Conservation (phyloP, 2,329 filamentous ascomycete species). For the Colletotrichum sp. region DNA sequence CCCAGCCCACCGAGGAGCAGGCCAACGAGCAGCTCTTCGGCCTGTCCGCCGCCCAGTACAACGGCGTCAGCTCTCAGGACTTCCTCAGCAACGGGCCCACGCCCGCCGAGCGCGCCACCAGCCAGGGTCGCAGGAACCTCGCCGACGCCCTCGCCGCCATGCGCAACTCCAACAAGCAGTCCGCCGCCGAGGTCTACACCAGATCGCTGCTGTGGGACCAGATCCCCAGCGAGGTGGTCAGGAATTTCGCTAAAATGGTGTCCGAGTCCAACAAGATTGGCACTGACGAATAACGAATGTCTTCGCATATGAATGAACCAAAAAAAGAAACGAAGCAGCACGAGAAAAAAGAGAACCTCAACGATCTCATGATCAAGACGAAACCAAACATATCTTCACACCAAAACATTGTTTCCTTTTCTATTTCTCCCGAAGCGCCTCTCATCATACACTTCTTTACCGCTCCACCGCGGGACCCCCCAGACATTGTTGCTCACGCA, state of each 20-base stretch:
- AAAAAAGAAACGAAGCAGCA: slow-evolving; percentile 14
- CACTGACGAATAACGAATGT: slow-evolving; percentile 38
- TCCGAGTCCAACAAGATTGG: slow-evolving; percentile 68
- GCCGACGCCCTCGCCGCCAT: slow-evolving; percentile 82
- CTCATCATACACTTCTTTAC: slow-evolving; percentile 32
- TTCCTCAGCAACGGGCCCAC: slow-evolving; percentile 61
- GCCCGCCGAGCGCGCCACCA: slow-evolving; percentile 56
- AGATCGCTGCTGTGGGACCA: slow-evolving; percentile 93
- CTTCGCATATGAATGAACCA: slow-evolving; percentile 22
- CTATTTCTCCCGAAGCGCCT: slow-evolving; percentile 8
- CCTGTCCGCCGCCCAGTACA: slow-evolving; percentile 86
- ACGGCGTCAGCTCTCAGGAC: slow-evolving; percentile 78
- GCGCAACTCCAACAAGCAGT: slow-evolving; percentile 77
- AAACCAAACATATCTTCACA: slow-evolving; percentile 21
- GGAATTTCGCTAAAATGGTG: slow-evolving; percentile 91
- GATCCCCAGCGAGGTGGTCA: slow-evolving; percentile 89
- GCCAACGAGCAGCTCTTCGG: slow-evolving; percentile 88
- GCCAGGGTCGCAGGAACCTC: slow-evolving; percentile 74
- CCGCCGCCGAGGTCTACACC: slow-evolving; percentile 88
- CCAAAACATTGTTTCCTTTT: slow-evolving; percentile 13
- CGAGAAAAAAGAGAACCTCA: background rate
- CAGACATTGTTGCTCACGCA: slow-evolving; percentile 57
- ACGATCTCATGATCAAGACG: slow-evolving; percentile 6
- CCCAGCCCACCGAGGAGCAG: slow-evolving; percentile 81
- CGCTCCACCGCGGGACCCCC: slow-evolving; percentile 33